Evolutionary conservation across 1,284 basidiomycete genomes (phyloP).

Genomic region (Ustilago tritici): DNA sequence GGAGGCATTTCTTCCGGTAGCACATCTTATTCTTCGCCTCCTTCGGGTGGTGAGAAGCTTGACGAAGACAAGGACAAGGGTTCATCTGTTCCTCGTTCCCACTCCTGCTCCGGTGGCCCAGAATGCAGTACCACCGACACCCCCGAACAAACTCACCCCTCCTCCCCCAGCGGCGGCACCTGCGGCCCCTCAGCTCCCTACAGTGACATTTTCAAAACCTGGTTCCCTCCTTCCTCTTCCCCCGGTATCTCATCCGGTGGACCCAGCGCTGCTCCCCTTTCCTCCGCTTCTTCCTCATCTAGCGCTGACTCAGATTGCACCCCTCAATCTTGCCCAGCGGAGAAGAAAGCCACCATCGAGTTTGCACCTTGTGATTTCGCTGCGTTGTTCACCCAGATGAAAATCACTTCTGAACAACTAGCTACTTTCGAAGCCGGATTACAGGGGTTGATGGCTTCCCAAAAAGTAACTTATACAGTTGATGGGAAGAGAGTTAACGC

Average conservation of each 20-base stretch:
- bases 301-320: neutral
- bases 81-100: neutral
- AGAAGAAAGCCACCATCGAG: slow-evolving; percentile 12
- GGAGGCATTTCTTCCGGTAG: slow-evolving; percentile 3
- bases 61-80: neutral
- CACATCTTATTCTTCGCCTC: neutral
- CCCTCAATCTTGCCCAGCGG: slow-evolving; percentile 11
- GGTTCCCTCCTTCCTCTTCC: slow-evolving; percentile 10
- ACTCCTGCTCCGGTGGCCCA: neutral
- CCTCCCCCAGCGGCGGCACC: neutral
- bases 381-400: slow-evolving; percentile 23
- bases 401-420: slow-evolving; percentile 26
- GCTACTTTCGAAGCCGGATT: slow-evolving; percentile 31
- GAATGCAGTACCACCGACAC: neutral
- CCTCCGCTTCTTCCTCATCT: neutral
- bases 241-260: neutral
- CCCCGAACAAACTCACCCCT: neutral
- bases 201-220: slow-evolving; percentile 24
- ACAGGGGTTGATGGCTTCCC: slow-evolving; percentile 3
- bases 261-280: neutral
- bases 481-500: slow-evolving; percentile 16
- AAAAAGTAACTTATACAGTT: slow-evolving; percentile 21
- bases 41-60: neutral
- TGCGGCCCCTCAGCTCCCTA: slow-evolving; percentile 17
- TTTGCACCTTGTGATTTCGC: slow-evolving; percentile 34